Percentiles rank a stretch among this genome's conserved stretches.
phyloP scores from a whole-genome alignment of 495 filamentous ascomycete species.

The Endocarpon pusillum region DNA sequence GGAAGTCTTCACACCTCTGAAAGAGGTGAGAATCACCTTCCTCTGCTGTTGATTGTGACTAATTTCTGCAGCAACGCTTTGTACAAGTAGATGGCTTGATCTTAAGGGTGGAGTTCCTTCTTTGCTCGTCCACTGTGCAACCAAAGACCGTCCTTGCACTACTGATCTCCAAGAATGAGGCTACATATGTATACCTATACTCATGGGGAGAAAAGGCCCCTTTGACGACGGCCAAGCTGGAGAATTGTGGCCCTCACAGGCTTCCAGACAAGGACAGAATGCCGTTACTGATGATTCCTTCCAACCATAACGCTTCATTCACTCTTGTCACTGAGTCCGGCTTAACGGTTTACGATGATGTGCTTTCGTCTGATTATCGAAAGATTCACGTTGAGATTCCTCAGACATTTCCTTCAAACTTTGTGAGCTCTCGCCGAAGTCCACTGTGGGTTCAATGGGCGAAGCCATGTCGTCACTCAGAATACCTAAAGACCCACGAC shows the following conservation, averaged over 20 bases:
- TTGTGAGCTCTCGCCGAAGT: constrained; percentile 12
- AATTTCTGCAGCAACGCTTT: constrained; percentile 27
- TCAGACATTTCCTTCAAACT: too few species aligned
- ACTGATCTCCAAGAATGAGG: constrained; percentile 41
- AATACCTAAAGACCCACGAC: constrained; percentile 43
- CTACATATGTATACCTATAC: constrained; percentile 49
- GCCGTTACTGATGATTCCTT: constrained; percentile 50
- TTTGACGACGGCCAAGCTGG: constrained; percentile 18
- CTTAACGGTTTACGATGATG: too few species aligned
- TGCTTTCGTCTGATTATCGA: too few species aligned
- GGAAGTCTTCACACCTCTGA: too few species aligned
- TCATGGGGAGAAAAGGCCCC: constrained; percentile 47
- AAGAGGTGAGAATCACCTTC: too few species aligned
- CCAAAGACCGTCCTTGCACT: constrained; percentile 55
- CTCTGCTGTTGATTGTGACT: too few species aligned
- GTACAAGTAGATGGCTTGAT: constrained; percentile 55
- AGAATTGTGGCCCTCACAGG: constrained; percentile 26
- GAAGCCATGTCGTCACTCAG: constrained; percentile 42
- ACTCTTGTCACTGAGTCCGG: too few species aligned
- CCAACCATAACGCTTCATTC: not conserved
- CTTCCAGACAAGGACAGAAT: constrained; percentile 43
- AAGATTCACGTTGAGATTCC: too few species aligned
- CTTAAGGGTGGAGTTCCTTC: constrained; percentile 73
- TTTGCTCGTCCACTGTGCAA: constrained; percentile 44
- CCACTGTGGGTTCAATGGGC: constrained; percentile 49